Percentiles rank a stretch among this genome's conserved stretches.
Evolutionary conservation across 257 asterid genomes (phyloP).

Genomic region (Echites panduratus): DNA sequence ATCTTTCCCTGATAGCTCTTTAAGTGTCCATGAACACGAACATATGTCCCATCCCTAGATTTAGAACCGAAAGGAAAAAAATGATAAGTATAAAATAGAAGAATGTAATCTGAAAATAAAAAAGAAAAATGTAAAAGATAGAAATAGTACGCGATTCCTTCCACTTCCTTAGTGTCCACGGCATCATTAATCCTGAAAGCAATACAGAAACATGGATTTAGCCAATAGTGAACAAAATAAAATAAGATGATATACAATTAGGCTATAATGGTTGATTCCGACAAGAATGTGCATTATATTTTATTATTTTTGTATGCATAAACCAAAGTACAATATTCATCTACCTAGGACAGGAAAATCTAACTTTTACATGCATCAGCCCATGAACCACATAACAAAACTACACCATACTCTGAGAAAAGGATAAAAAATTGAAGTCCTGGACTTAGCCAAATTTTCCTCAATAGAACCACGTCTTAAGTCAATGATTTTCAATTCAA

Average conservation of each 20-base stretch:
- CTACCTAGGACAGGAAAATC: neutral
- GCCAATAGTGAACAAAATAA: neutral
- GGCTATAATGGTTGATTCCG: neutral
- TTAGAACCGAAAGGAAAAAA: neutral
- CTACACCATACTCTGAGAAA: neutral
- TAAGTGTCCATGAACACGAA: conserved; percentile 74
- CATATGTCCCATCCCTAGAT: conserved; percentile 64
- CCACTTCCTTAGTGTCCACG: conserved; percentile 66
- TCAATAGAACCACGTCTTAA: neutral
- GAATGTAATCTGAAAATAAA: no score
- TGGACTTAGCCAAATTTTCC: neutral
- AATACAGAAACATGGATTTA: neutral
- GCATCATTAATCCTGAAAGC: conserved; percentile 72
- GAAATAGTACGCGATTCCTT: conserved; percentile 37
- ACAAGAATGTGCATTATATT: neutral
- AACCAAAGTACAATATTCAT: neutral
- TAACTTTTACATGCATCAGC: neutral
- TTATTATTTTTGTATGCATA: neutral
- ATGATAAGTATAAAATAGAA: neutral
- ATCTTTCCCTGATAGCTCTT: conserved; percentile 51
- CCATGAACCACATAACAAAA: neutral
- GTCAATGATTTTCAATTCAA: neutral
- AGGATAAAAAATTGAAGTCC: neutral
- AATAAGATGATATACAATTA: neutral
- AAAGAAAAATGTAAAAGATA: neutral